Conservation (phyloP, 2,329 filamentous ascomycete species). For the Apiospora aurea region DNA sequence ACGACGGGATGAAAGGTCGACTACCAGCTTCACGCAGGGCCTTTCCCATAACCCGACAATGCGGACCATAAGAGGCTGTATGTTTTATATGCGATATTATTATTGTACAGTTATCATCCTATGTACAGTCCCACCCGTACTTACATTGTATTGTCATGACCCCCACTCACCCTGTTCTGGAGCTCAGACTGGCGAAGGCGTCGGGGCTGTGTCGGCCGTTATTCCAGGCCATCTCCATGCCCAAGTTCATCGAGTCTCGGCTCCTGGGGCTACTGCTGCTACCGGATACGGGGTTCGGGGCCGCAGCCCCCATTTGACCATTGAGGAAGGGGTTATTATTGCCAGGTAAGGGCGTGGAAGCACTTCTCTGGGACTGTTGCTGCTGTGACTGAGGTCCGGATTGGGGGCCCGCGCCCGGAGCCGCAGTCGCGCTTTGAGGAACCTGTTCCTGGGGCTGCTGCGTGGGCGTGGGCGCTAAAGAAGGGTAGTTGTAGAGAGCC, state of each 20-base stretch:
- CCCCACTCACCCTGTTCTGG: slow-evolving; percentile 55
- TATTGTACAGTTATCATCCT: slow-evolving; percentile 33
- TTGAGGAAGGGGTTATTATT: slow-evolving; percentile 66
- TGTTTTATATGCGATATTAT: slow-evolving; percentile 37
- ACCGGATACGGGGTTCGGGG: slow-evolving; percentile 35
- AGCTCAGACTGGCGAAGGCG: slow-evolving; percentile 79
- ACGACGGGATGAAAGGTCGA: background rate
- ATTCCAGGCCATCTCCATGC: slow-evolving; percentile 69
- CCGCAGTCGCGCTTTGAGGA: slow-evolving; percentile 30
- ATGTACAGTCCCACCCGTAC: slow-evolving; percentile 31
- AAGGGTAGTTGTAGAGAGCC: slow-evolving; percentile 73
- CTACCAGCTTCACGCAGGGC: background rate
- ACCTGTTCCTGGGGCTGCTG: slow-evolving; percentile 40
- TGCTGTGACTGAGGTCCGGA: slow-evolving; percentile 32
- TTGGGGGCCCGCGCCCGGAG: slow-evolving; percentile 36
- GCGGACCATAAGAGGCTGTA: slow-evolving; percentile 2
- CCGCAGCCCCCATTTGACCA: slow-evolving; percentile 31
- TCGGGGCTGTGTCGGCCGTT: slow-evolving; percentile 81
- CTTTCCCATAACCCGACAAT: too few relatives aligned
- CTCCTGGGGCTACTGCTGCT: slow-evolving; percentile 57
- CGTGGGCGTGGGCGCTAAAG: slow-evolving; percentile 50
- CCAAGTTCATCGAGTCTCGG: slow-evolving; percentile 74
- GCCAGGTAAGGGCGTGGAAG: slow-evolving; percentile 46
- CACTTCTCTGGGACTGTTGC: slow-evolving; percentile 40
- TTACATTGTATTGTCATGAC: too few relatives aligned